These are phyloP conservation scores for Orbilia ellipsospora DNA, from an alignment of 2,329 filamentous ascomycete species.

Conservation along the genomic window DNA sequence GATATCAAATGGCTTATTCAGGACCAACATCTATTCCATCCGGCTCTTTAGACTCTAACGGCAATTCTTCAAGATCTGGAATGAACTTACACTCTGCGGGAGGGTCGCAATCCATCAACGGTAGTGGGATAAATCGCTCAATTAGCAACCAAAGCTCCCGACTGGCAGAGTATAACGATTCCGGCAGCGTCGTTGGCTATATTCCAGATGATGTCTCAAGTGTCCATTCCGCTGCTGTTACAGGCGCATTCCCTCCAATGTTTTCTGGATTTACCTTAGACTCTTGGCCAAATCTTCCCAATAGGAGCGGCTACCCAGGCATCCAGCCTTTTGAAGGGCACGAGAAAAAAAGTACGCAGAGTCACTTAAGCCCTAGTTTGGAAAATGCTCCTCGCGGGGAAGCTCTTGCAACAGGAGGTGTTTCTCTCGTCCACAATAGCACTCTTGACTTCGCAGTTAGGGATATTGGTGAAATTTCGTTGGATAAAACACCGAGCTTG, in stretches of 20 bases:
- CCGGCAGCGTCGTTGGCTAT: constrained; percentile 90
- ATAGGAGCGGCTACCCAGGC: constrained; percentile 71
- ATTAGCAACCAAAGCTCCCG: constrained; percentile 49
- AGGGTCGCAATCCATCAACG: constrained; percentile 62
- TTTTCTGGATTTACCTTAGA: constrained; percentile 92
- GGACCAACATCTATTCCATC: constrained; percentile 62
- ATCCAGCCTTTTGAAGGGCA: constrained; percentile 65
- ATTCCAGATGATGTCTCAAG: constrained; percentile 98
- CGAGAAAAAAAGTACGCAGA: constrained; percentile 34
- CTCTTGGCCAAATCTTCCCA: constrained; percentile 84
- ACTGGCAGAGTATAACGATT: constrained; percentile 71
- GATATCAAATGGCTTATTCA: constrained; percentile 83
- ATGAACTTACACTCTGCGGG: constrained; percentile 57
- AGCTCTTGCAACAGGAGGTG: constrained; percentile 38
- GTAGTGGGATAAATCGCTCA: constrained; percentile 37
- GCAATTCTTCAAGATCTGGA: constrained; percentile 9
- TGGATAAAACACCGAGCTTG: constrained; percentile 73
- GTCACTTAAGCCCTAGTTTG: constrained; percentile 1
- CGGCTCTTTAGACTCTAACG: constrained; percentile 19
- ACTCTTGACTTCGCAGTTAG: constrained; percentile 64
- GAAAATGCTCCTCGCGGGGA: constrained; percentile 40
- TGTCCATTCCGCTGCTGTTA: constrained; percentile 87
- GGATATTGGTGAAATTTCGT: constrained; percentile 39
- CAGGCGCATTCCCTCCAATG: constrained; percentile 89
- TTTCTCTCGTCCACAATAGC: constrained; percentile 24